Base-by-base conservation (phyloP, 1,284 basidiomycete species). In the Inonotus hispidus region DNA sequence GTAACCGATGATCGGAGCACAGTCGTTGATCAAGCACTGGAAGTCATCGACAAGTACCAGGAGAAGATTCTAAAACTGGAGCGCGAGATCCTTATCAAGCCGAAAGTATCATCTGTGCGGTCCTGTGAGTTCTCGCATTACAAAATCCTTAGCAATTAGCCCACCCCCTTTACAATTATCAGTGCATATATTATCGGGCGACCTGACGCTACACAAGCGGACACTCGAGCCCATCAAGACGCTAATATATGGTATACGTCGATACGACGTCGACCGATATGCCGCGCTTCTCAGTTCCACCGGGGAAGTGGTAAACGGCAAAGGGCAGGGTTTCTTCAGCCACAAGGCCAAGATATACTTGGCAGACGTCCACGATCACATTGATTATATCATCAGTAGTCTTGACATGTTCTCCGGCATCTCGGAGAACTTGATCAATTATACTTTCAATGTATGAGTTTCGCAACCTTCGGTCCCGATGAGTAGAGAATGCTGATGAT, bases 161-260 rank as follows among this genome's bases (percentile, higher is more conserved):
- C 32, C 4, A 32, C 8, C 32, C 32, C 32, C 32, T 60, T 57
- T 39, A 27, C 23, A 60, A 2, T 58, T 14, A 21, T 21, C 58
- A 87, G 85, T 89, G 57, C 87, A 88, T 64, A 87, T 88, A 56
- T 74, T 88, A 16, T 86, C 84, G 39, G 86, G 83, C n/a, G 87
- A 88, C 67, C 75, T 89, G 13, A 84, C 82, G 53, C 72, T 87
- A 61, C 84, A 85, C 68, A 87, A 87, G 70, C 80, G 85, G 14
- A 87, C 85, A 2, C 75, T 88, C 8, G 84, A 82, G 58, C 87
- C 87, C 0, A 80, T 89, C 68, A 86, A 82, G 69, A 82, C 82
- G 0, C 73, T 88, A 65, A 76, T 89, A 21, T 87, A 85, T 66
- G 84, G 85, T 39, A 68, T 89, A 35, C 74, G 86, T 49, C 74